Base-by-base conservation (phyloP, 1,284 basidiomycete genomes). In the Trichosporon ovoides region DNA sequence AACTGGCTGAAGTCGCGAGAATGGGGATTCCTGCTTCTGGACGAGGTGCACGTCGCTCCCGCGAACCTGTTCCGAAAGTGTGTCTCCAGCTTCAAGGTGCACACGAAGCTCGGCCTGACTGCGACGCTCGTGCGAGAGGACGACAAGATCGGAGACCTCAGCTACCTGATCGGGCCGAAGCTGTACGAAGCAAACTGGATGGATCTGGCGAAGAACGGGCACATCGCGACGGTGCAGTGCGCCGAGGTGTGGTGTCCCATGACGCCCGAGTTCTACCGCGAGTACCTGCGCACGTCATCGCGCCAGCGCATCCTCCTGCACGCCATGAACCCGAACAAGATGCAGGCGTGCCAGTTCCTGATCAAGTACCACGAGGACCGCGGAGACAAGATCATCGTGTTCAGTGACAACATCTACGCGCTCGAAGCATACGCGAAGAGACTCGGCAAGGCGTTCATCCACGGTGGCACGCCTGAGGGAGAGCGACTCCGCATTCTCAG, bases 161-260 rank as follows among this genome's bases (percentile, higher is more conserved):
- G 98, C 74, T 98, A 98, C 74, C 89, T 98, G 83, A 98, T 99
- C 72, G 96, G 96, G 1, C 96, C 96, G 5, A 99, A 99, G 79
- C 82, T 99, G 48, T 99, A 98, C 76, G 96, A 99, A 78, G 96
- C 96, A 7, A 99, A 99, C 75, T 99, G 96, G 96, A 98, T 98
- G 95, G 96, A 99, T 77, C 85, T 99, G 66, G 96, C 96, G 33
- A 92, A 92, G 59, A 98, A 98, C 77, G 96, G 96, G 0, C 96
- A 99, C 76, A 99, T 99, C 72, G 96, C 96, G 5, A 98, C 96
- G 67, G 96, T 98, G 19, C 96, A 98, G 88, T 98, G 94, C 75
- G 96, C 96, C 14, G 96, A 99, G 79, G 96, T 99, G 7, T 98
- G 96, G 96, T 99, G 96, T 73, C 91, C 93, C 10, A 98, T 98